These are phyloP conservation scores for Kuraishia hungarica DNA, from an alignment of 805 yeast genomes.

Conservation along the genomic window DNA sequence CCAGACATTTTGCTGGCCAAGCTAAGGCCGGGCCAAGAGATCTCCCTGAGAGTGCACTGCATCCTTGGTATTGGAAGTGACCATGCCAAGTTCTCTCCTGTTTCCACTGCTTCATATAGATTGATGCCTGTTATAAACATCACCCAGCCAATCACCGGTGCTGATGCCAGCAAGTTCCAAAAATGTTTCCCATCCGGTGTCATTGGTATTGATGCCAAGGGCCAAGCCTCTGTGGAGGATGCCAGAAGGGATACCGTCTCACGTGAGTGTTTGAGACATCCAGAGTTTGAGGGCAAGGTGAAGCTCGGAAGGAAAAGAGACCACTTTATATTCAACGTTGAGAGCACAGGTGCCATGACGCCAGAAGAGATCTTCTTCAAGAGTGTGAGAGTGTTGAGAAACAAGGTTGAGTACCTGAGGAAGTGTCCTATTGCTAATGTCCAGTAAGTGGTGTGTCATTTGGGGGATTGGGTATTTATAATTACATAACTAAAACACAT, in stretches of 20 bases:
- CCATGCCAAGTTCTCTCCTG: slow-evolving; percentile 97
- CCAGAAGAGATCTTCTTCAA: slow-evolving; percentile 95
- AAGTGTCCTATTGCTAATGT: slow-evolving; percentile 59
- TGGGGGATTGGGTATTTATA: background rate
- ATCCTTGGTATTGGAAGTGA: slow-evolving; percentile 87
- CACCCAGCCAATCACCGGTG: slow-evolving; percentile 63
- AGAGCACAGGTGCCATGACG: slow-evolving; percentile 92
- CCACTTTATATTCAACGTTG: slow-evolving; percentile 91
- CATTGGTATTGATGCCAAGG: slow-evolving; percentile 57
- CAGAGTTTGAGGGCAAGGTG: slow-evolving; percentile 82
- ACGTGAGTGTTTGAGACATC: slow-evolving; percentile 91
- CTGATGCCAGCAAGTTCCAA: slow-evolving; percentile 69
- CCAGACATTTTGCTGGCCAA: slow-evolving; percentile 89
- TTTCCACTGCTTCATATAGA: slow-evolving; percentile 92
- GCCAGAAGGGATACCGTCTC: slow-evolving; percentile 95
- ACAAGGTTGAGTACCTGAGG: slow-evolving; percentile 75
- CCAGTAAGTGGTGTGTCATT: background rate
- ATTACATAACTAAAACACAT: background rate
- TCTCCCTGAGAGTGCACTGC: slow-evolving; percentile 83
- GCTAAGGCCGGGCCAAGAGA: slow-evolving; percentile 95
- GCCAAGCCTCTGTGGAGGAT: slow-evolving; percentile 76
- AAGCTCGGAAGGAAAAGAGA: slow-evolving; percentile 86
- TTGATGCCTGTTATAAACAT: slow-evolving; percentile 84
- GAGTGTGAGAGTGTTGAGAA: slow-evolving; percentile 74
- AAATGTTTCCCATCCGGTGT: slow-evolving; percentile 93